Evolutionary conservation across 139 green algal genomes (phyloP).

Genomic region (Volvox reticuliferus): DNA sequence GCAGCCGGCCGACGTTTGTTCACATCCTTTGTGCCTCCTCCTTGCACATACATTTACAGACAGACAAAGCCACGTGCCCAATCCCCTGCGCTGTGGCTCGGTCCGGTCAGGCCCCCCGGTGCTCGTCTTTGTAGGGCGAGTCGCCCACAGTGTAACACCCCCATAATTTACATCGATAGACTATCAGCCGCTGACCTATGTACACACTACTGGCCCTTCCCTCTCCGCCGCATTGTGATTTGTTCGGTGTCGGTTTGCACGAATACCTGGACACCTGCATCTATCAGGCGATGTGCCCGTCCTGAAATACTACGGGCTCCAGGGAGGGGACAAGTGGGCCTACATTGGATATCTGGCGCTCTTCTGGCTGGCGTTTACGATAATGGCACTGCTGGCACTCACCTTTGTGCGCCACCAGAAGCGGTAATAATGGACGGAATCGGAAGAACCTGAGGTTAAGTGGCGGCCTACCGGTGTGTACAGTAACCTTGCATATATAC

Average conservation of each 20-base stretch:
- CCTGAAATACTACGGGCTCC: slow-evolving; percentile 45
- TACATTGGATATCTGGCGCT: slow-evolving; percentile 53
- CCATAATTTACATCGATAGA: not conserved
- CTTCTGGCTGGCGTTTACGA: slow-evolving; percentile 42
- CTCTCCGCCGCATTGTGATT: not conserved
- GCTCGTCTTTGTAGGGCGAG: too few species aligned
- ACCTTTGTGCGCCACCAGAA: slow-evolving; percentile 46
- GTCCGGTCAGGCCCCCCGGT: too few species aligned
- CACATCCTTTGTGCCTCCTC: not conserved
- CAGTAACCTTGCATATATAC: too few species aligned
- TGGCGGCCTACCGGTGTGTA: too few species aligned
- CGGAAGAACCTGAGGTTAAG: too few species aligned
- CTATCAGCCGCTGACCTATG: not conserved
- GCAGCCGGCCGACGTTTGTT: not conserved
- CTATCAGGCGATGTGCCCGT: not conserved
- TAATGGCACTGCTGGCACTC: slow-evolving; percentile 26
- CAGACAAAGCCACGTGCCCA: too few species aligned
- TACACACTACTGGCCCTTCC: not conserved
- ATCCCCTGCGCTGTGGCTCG: too few species aligned
- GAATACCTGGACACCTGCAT: not conserved
- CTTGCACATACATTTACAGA: not conserved
- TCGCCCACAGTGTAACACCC: too few species aligned
- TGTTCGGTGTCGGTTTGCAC: not conserved
- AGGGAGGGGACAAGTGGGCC: slow-evolving; percentile 19
- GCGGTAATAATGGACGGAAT: slow-evolving; percentile 11